Conservation (phyloP, 371 early-diverging fungal species). For the Apophysomyces ossiformis region DNA sequence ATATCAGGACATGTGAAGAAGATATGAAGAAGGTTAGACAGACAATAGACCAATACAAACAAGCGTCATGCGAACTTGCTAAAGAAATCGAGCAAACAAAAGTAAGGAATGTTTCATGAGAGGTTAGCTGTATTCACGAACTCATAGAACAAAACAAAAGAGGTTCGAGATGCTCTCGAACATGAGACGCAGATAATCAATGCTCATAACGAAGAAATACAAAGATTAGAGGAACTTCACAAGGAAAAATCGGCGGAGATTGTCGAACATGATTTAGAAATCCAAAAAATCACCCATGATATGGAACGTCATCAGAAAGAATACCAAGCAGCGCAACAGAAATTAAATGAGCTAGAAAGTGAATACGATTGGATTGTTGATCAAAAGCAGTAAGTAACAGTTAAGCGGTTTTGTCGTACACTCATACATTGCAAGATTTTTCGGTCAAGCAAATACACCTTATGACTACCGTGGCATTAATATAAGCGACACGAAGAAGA, state of each 20-base stretch:
- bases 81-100: constrained; percentile 31
- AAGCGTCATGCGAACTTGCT: constrained; percentile 21
- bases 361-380: constrained; percentile 89
- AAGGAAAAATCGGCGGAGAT: constrained; percentile 66
- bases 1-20: constrained; percentile 58
- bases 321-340: constrained; percentile 55
- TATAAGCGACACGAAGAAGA: constrained; percentile 70
- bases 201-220: constrained; percentile 47
- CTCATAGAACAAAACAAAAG: constrained; percentile 10
- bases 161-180: constrained; percentile 26
- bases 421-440: constrained; percentile 38
- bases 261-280: constrained; percentile 65
- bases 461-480: constrained; percentile 83
- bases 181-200: constrained; percentile 31
- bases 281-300: constrained; percentile 77
- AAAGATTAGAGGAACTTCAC: constrained; percentile 65
- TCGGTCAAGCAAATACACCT: constrained; percentile 80
- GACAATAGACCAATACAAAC: constrained; percentile 61
- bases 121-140: not conserved
- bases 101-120: not conserved
- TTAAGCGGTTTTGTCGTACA: not conserved
- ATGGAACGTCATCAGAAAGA: constrained; percentile 73
- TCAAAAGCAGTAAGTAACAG: constrained; percentile 72
- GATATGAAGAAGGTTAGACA: constrained; percentile 54
- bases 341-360: constrained; percentile 57